phyloP scores from a whole-genome alignment of 176 grass and related monocot genomes.

The Secale cereale region DNA sequence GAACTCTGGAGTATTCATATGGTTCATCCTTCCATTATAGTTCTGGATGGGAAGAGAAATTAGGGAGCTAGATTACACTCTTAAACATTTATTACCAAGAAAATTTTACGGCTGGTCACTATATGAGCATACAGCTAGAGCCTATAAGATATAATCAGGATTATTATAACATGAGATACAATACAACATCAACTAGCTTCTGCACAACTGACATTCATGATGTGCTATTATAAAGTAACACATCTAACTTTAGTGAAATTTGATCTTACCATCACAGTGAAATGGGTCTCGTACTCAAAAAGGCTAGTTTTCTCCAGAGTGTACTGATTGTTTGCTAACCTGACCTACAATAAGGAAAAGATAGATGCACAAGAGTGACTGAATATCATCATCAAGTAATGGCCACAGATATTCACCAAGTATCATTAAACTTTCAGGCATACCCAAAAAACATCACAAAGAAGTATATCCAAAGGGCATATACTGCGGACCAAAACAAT shows the following conservation, averaged over 20 bases:
- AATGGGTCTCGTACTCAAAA: conserved; percentile 99
- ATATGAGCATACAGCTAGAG: conserved; percentile 1
- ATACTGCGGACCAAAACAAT: conserved; percentile 88
- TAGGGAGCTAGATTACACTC: background rate
- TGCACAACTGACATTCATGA: conserved; percentile 17
- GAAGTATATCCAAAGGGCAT: conserved; percentile 84
- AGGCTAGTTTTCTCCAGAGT: conserved; percentile 87
- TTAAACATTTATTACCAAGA: background rate
- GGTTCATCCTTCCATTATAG: conserved; percentile 80
- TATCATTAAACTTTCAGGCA: conserved; percentile 20
- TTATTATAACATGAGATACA: background rate
- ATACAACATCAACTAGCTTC: conserved; percentile 10
- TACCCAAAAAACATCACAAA: conserved; percentile 94
- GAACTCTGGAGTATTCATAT: conserved; percentile 90
- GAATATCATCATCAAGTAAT: conserved; percentile 16
- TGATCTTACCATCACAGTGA: conserved; percentile 89
- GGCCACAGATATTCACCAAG: conserved; percentile 6
- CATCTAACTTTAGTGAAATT: background rate
- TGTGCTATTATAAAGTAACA: background rate
- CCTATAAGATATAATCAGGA: background rate
- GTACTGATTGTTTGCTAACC: conserved; percentile 90
- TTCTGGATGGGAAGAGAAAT: conserved; percentile 55
- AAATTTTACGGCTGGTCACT: background rate
- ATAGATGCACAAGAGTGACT: conserved; percentile 21
- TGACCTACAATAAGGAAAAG: conserved; percentile 55